phyloP scores from a whole-genome alignment of 768 basidiomycete species.

The Psilocybe sp. region DNA sequence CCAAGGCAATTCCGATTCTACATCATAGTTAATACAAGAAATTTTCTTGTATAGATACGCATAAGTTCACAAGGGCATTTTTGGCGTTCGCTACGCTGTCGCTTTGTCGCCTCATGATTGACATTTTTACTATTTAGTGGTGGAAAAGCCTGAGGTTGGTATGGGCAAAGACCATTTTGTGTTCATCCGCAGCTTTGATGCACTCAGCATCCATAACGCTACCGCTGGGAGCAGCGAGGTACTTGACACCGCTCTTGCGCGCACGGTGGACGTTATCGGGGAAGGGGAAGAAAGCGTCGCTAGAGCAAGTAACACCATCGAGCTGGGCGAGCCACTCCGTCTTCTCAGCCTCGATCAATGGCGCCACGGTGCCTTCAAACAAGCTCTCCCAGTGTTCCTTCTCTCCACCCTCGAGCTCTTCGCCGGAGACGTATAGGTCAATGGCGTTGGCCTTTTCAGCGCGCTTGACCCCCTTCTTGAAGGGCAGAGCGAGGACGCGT shows the following conservation, averaged over 20 bases:
- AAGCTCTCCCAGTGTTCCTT: conserved; percentile 86
- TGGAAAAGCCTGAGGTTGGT: conserved; percentile 89
- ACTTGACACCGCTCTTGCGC: conserved; percentile 86
- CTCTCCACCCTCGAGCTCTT: conserved; percentile 86
- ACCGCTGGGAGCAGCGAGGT: conserved; percentile 88
- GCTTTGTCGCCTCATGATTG: background rate
- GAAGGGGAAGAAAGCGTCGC: conserved; percentile 99
- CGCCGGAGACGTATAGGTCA: conserved; percentile 91
- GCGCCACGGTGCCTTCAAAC: conserved; percentile 70
- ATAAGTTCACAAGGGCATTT: background rate
- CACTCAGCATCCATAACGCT: conserved; percentile 98
- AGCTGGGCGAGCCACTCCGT: conserved; percentile 71
- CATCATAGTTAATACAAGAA: background rate
- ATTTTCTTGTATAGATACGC: background rate
- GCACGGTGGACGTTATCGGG: conserved; percentile 96
- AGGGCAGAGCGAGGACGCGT: conserved; percentile 86
- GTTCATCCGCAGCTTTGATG: conserved; percentile 94
- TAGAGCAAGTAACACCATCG: conserved; percentile 87
- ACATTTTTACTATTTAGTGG: conserved; percentile 53
- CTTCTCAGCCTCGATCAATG: conserved; percentile 69
- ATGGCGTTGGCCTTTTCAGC: conserved; percentile 99
- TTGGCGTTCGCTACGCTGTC: conserved; percentile 6
- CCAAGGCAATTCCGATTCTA: conserved; percentile 1
- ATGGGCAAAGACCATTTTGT: conserved; percentile 87
- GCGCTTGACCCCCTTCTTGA: conserved; percentile 96